These are phyloP conservation scores for Pyricularia sp. DNA, from an alignment of 2,329 filamentous ascomycete species.

Conservation along the genomic window DNA sequence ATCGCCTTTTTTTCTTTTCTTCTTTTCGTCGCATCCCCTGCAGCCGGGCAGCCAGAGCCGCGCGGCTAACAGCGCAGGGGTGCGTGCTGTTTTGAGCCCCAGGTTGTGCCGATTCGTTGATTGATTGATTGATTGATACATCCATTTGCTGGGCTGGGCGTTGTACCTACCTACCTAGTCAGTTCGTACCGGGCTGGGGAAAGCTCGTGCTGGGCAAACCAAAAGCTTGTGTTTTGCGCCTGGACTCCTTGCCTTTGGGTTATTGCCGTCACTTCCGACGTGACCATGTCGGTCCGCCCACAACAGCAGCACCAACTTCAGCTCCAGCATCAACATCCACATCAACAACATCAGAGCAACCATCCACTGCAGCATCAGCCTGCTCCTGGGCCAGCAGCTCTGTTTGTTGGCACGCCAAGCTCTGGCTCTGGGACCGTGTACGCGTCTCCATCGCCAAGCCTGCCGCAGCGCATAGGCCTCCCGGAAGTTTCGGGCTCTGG, in stretches of 20 bases:
- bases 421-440: constrained; percentile 2
- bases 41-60: neutral
- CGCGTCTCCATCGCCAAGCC: constrained; percentile 3
- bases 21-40: neutral
- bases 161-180: neutral
- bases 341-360: neutral
- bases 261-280: neutral
- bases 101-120: neutral
- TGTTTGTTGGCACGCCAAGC: constrained; percentile 2
- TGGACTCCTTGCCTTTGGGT: neutral
- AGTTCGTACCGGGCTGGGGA: neutral
- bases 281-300: neutral
- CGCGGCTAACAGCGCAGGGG: neutral
- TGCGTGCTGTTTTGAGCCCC: neutral
- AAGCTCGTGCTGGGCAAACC: neutral
- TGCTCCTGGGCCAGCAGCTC: neutral
- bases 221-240: neutral
- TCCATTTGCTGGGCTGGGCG: neutral
- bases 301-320: neutral
- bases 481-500: neutral
- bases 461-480: neutral
- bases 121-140: neutral
- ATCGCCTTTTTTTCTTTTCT: neutral
- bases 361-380: neutral
- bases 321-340: neutral